phyloP scores from a whole-genome alignment of 495 filamentous ascomycete species.

The Aspergillus saccharolyticus region DNA sequence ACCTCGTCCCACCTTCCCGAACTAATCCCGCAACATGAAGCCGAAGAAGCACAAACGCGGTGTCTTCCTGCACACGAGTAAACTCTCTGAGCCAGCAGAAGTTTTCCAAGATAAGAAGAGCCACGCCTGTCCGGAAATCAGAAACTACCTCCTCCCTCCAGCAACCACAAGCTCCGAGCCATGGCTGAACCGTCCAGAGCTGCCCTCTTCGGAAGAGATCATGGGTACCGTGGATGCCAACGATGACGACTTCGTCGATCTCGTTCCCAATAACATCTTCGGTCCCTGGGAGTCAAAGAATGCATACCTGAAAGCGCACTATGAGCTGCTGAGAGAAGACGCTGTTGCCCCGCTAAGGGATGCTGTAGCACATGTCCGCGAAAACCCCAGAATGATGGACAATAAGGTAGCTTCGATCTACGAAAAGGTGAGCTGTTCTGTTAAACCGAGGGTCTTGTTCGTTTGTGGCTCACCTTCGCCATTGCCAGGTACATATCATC shows the following conservation, averaged over 20 bases:
- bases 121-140: constrained; percentile 27
- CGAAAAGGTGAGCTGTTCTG: constrained; percentile 51
- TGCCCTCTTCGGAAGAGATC: constrained; percentile 44
- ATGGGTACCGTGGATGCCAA: constrained; percentile 20
- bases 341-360: constrained; percentile 53
- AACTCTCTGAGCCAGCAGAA: neutral
- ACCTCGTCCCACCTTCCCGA: neutral
- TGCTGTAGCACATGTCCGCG: constrained; percentile 47
- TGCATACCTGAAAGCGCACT: constrained; percentile 58
- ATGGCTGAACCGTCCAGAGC: constrained; percentile 42
- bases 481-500: constrained; percentile 58
- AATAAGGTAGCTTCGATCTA: constrained; percentile 60
- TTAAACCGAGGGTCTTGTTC: neutral
- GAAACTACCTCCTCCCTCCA: constrained; percentile 28
- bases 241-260: constrained; percentile 25
- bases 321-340: constrained; percentile 63
- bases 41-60: neutral
- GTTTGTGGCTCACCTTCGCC: neutral
- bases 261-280: constrained; percentile 33
- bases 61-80: neutral
- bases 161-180: constrained; percentile 15
- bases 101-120: neutral
- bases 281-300: constrained; percentile 46
- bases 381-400: constrained; percentile 45
- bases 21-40: neutral